Percentiles rank a stretch among this genome's conserved stretches.
These are phyloP conservation scores for Candida ficus DNA, from an alignment of 805 yeast species.

Conservation along the genomic window DNA sequence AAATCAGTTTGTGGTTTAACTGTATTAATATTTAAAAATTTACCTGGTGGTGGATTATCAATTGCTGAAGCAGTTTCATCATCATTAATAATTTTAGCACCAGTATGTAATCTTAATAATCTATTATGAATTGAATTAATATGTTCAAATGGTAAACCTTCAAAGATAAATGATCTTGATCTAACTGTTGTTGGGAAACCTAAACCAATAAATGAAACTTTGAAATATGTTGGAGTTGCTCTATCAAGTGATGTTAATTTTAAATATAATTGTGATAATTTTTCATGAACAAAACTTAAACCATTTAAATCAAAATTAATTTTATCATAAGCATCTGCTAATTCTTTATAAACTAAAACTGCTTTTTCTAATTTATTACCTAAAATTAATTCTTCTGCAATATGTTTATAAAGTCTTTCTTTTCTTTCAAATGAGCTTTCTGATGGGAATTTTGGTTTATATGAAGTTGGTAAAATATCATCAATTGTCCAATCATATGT, in stretches of 20 bases:
- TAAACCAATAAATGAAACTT: slow-evolving; percentile 73
- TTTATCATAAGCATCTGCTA: slow-evolving; percentile 67
- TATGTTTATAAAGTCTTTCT: slow-evolving; percentile 61
- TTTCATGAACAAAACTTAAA: slow-evolving; percentile 63
- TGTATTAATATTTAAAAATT: slow-evolving; percentile 63
- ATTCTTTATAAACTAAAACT: slow-evolving; percentile 68
- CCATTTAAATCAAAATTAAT: slow-evolving; percentile 73
- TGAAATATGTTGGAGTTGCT: slow-evolving; percentile 70
- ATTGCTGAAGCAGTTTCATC: slow-evolving; percentile 48
- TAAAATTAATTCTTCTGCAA: slow-evolving; percentile 62
- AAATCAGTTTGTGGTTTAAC: slow-evolving; percentile 65
- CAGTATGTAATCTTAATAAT: slow-evolving; percentile 70
- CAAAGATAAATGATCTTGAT: slow-evolving; percentile 74
- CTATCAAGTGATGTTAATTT: slow-evolving; percentile 67
- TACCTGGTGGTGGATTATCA: slow-evolving; percentile 58
- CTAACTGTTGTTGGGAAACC: slow-evolving; percentile 80
- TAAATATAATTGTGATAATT: slow-evolving; percentile 61
- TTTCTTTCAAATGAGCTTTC: slow-evolving; percentile 80
- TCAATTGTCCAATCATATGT: slow-evolving; percentile 72
- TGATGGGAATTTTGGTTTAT: slow-evolving; percentile 68
- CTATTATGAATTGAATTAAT: slow-evolving; percentile 78
- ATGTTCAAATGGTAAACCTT: slow-evolving; percentile 85
- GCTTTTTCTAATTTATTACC: slow-evolving; percentile 81
- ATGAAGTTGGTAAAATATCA: slow-evolving; percentile 46
- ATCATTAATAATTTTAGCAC: slow-evolving; percentile 63